A percentile compares a stretch with the other conserved stretches of the same genome.
These are phyloP conservation scores for Niveomyces coronatus DNA, from an alignment of 2,329 filamentous ascomycete species.

Conservation along the genomic window DNA sequence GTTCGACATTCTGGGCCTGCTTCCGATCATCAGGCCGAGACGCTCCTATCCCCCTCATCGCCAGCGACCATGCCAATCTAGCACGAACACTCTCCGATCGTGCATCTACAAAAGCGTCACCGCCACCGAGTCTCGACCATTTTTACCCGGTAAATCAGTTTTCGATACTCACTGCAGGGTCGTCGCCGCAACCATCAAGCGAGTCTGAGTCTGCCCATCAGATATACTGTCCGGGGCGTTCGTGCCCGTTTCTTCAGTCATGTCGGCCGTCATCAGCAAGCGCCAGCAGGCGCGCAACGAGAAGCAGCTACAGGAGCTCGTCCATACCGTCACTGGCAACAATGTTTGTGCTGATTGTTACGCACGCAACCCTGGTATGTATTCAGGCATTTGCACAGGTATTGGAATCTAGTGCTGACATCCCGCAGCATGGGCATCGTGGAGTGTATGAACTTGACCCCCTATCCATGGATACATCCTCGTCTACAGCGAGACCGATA, in stretches of 20 bases:
- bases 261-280: constrained; percentile 76
- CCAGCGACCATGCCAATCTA: constrained; percentile 5
- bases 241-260: constrained; percentile 23
- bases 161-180: too few relatives aligned
- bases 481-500: constrained; percentile 8
- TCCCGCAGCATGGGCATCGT: constrained; percentile 77
- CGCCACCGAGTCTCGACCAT: background rate
- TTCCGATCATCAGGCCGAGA: background rate
- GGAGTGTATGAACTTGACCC: constrained; percentile 59
- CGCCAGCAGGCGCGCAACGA: constrained; percentile 97
- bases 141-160: too few relatives aligned
- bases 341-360: constrained; percentile 89
- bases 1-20: too few relatives aligned
- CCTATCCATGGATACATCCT: background rate
- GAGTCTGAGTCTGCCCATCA: too few relatives aligned
- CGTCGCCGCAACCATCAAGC: too few relatives aligned
- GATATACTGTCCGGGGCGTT: background rate
- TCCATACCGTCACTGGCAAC: constrained; percentile 76
- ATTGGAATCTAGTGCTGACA: constrained; percentile 17
- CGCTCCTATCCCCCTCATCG: constrained; percentile 3
- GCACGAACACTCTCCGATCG: background rate
- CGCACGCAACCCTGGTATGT: constrained; percentile 78
- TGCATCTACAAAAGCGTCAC: background rate
- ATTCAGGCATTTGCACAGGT: constrained; percentile 10
- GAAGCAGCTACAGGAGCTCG: constrained; percentile 78